A percentile compares a stretch with the other conserved stretches of the same genome.
Evolutionary conservation across 768 basidiomycete species (phyloP).

Genomic region (Leccinum longicurvipes): DNA sequence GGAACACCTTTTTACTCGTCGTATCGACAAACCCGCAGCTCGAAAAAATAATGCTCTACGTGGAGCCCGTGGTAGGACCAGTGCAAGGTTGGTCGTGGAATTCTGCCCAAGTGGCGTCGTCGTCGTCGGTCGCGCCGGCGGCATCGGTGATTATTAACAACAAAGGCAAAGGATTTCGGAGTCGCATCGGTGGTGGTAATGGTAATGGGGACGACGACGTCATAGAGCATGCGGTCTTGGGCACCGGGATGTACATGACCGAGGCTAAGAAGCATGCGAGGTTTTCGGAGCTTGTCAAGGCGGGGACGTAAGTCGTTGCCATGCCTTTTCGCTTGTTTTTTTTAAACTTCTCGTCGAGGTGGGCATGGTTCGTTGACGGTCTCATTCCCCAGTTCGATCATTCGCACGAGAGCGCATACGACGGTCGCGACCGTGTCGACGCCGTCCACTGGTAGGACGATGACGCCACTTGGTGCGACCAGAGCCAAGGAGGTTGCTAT

Average conservation of each 20-base stretch:
- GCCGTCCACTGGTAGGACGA: conserved; percentile 16
- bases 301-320: conserved; percentile 44
- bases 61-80: conserved; percentile 20
- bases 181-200: conserved; percentile 10
- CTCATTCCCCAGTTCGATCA: conserved; percentile 25
- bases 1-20: conserved; percentile 52
- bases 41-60: conserved; percentile 41
- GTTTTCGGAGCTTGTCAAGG: conserved; percentile 50
- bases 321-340: conserved; percentile 3
- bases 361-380: neutral
- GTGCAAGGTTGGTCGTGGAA: neutral
- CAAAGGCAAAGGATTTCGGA: neutral
- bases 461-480: conserved; percentile 47
- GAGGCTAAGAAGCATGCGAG: conserved; percentile 51
- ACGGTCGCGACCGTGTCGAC: conserved; percentile 21
- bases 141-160: neutral
- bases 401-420: conserved; percentile 38
- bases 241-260: conserved; percentile 55
- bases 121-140: neutral
- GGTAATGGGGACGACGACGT: conserved; percentile 8
- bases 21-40: conserved; percentile 48
- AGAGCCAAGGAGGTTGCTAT: conserved; percentile 70
- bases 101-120: neutral
- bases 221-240: conserved; percentile 35
- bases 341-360: neutral